phyloP scores from a whole-genome alignment of 495 filamentous ascomycete species.

The Copromyces sp. region DNA sequence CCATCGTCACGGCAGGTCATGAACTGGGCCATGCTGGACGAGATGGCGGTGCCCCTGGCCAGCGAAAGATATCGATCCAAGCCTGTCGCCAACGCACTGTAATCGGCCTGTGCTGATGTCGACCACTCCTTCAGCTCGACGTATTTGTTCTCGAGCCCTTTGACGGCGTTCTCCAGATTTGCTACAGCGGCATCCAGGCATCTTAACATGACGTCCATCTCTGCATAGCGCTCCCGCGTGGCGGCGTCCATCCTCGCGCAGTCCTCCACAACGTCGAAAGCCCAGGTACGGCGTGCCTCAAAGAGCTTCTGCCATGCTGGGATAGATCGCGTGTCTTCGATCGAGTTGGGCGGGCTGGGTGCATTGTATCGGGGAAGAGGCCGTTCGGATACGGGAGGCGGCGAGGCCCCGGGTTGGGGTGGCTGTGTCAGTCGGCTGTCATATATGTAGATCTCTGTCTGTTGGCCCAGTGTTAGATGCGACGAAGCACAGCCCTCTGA shows the following conservation, averaged over 20 bases:
- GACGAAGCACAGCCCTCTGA: background rate
- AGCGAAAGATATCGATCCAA: conserved; percentile 60
- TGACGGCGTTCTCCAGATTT: conserved; percentile 70
- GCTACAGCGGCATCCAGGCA: conserved; percentile 67
- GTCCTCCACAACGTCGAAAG: conserved; percentile 52
- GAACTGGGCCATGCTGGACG: conserved; percentile 40
- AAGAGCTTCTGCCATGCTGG: conserved; percentile 77
- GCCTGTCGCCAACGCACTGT: conserved; percentile 49
- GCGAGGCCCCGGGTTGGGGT: conserved; percentile 27
- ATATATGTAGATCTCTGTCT: conserved; percentile 85
- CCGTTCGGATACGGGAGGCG: conserved; percentile 36
- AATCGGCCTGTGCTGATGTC: conserved; percentile 58
- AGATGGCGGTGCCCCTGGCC: conserved; percentile 49
- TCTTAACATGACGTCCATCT: conserved; percentile 61
- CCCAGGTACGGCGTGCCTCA: conserved; percentile 63
- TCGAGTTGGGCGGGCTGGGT: conserved; percentile 58
- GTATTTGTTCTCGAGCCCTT: conserved; percentile 61
- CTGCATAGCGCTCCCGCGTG: conserved; percentile 41
- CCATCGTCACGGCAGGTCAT: conserved; percentile 39
- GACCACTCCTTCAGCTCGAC: conserved; percentile 64
- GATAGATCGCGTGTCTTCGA: conserved; percentile 61
- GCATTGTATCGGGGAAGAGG: conserved; percentile 48
- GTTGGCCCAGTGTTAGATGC: conserved; percentile 6
- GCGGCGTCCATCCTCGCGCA: conserved; percentile 48
- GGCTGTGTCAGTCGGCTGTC: conserved; percentile 56